These are phyloP conservation scores for sunflower (Helianthus annuus) DNA, from an alignment of 129 eudicot species.

Conservation along the genomic window HanXRQr2.0-SUNRISE NC_035442.2:97656513-97657012, in stretches of 20 bases:
- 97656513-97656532: slow-evolving; percentile 26
- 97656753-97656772: slow-evolving; percentile 26
- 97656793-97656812: slow-evolving; percentile 57
- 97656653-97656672: too few relatives aligned
- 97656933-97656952: not conserved
- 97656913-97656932: not conserved
- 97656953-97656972: not conserved
- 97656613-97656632: too few relatives aligned
- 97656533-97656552: slow-evolving; percentile 11
- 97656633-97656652: too few relatives aligned
- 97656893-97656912: slow-evolving; percentile 49
- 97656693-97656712: not conserved
- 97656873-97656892: slow-evolving; percentile 60
- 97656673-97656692: too few relatives aligned
- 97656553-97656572: slow-evolving; percentile 31
- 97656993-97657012: slow-evolving; percentile 12
- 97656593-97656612: not conserved
- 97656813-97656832: slow-evolving; percentile 36
- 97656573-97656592: slow-evolving; percentile 9
- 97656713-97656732: not conserved
- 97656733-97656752: not conserved
- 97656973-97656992: not conserved
- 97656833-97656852: slow-evolving; percentile 49
- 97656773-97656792: slow-evolving; percentile 41
- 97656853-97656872: slow-evolving; percentile 85